These are phyloP conservation scores for Vigna reflexopilosa DNA, from an alignment of 306 rosid species.

Conservation along the genomic window DNA sequence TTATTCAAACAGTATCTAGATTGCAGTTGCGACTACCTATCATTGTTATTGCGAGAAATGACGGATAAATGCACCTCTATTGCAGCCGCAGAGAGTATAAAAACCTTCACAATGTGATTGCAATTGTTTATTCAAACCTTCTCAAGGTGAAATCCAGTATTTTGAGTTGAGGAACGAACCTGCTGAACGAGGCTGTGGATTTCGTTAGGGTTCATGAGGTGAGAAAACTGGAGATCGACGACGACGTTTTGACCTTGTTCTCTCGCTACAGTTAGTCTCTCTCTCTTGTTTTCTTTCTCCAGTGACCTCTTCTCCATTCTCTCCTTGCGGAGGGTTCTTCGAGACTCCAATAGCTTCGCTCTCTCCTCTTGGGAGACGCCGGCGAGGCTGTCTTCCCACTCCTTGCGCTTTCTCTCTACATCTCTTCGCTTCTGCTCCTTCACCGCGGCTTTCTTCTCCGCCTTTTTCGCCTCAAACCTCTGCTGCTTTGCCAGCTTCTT, in stretches of 20 bases:
- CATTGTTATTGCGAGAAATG: no score
- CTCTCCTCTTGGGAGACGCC: conserved; percentile 68
- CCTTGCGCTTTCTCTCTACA: conserved; percentile 75
- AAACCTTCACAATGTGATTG: not conserved
- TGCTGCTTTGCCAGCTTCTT: conserved; percentile 80
- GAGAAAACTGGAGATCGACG: conserved; percentile 77
- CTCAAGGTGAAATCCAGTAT: not conserved
- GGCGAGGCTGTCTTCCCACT: conserved; percentile 80
- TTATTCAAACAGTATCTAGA: no score
- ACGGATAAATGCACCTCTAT: no score
- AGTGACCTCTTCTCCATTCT: conserved; percentile 73
- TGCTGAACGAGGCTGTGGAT: conserved; percentile 89
- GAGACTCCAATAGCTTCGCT: conserved; percentile 66
- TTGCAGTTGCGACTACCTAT: no score
- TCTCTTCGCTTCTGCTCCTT: conserved; percentile 72
- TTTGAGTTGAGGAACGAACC: conserved; percentile 47
- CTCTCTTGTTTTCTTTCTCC: conserved; percentile 65
- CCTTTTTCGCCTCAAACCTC: conserved; percentile 77
- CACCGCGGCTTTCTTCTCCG: conserved; percentile 76
- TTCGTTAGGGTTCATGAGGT: conserved; percentile 80
- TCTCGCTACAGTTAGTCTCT: conserved; percentile 60
- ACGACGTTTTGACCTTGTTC: conserved; percentile 76
- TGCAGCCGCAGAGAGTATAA: no score
- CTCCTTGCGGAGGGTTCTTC: conserved; percentile 73
- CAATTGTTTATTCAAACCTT: no score